Evolutionary conservation across 2,329 filamentous ascomycete species (phyloP).

Genomic region (Tolypocladium guangdongense): DNA sequence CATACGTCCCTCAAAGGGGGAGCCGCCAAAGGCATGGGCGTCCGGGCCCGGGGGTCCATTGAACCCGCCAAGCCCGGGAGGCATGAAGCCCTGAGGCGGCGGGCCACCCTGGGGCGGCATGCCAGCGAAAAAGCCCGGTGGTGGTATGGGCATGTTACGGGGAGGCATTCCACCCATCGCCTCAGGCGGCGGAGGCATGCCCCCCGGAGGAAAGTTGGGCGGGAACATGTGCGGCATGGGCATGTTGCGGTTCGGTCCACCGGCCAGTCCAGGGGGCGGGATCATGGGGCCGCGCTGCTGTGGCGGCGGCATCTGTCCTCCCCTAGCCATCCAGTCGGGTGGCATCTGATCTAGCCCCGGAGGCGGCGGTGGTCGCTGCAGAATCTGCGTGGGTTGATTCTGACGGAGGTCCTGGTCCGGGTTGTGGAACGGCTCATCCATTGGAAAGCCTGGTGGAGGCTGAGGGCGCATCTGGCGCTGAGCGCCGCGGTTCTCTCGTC

Average conservation of each 20-base stretch:
- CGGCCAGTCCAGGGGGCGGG: constrained; percentile 46
- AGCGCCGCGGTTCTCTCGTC: constrained; percentile 19
- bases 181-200: constrained; percentile 34
- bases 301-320: constrained; percentile 32
- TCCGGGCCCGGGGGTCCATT: constrained; percentile 40
- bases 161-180: constrained; percentile 38
- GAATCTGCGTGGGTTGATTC: constrained; percentile 50
- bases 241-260: constrained; percentile 25
- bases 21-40: constrained; percentile 32
- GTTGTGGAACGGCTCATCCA: constrained; percentile 42
- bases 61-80: constrained; percentile 44
- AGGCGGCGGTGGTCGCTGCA: constrained; percentile 50
- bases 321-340: constrained; percentile 39
- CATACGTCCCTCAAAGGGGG: constrained; percentile 44
- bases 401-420: constrained; percentile 35
- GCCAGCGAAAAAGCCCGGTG: constrained; percentile 46
- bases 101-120: constrained; percentile 37
- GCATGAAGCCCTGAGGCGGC: constrained; percentile 41
- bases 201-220: constrained; percentile 45
- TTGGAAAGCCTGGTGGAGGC: constrained; percentile 37
- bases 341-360: constrained; percentile 52
- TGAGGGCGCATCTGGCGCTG: constrained; percentile 33
- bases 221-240: constrained; percentile 50
- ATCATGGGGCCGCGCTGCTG: constrained; percentile 40
- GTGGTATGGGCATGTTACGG: constrained; percentile 43